phyloP scores from a whole-genome alignment of 495 filamentous ascomycete species.

The Xylaria acuta region DNA sequence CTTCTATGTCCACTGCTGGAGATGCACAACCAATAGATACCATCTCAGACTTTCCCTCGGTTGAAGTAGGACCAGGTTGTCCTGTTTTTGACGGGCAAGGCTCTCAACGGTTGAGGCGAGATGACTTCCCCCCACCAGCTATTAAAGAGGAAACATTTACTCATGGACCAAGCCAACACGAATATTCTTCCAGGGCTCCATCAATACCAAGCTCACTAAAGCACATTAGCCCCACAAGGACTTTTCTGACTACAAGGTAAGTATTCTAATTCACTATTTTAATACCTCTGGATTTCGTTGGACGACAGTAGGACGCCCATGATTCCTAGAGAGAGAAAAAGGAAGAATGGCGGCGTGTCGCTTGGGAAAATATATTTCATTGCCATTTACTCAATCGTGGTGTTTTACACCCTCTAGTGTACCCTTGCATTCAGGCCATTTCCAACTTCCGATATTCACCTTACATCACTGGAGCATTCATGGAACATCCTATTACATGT shows the following conservation, averaged over 20 bases:
- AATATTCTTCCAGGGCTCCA: constrained; percentile 32
- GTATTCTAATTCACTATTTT: constrained; percentile 7
- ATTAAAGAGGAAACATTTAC: constrained; percentile 14
- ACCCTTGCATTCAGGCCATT: not conserved
- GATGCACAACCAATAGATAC: constrained; percentile 34
- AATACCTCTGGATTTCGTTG: not conserved
- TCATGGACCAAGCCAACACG: constrained; percentile 14
- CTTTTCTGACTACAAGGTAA: constrained; percentile 28
- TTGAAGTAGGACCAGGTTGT: constrained; percentile 27
- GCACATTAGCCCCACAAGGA: constrained; percentile 22
- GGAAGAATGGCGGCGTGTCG: not conserved
- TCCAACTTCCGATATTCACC: not conserved
- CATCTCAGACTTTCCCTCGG: constrained; percentile 21
- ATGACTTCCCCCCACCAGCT: constrained; percentile 20
- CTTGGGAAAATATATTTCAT: not conserved
- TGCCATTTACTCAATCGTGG: not conserved
- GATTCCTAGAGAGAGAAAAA: not conserved
- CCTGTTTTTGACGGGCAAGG: constrained; percentile 17
- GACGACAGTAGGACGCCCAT: not conserved
- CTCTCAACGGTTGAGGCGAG: constrained; percentile 19
- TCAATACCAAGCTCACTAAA: constrained; percentile 27
- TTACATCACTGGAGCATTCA: not conserved
- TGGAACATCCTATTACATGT: not conserved
- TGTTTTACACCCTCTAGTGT: not conserved
- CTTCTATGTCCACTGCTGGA: constrained; percentile 49